A percentile compares a stretch with the other conserved stretches of the same genome.
These are phyloP conservation scores for Auriscalpium vulgare DNA, from an alignment of 768 basidiomycete species.

Conservation along the genomic window DNA sequence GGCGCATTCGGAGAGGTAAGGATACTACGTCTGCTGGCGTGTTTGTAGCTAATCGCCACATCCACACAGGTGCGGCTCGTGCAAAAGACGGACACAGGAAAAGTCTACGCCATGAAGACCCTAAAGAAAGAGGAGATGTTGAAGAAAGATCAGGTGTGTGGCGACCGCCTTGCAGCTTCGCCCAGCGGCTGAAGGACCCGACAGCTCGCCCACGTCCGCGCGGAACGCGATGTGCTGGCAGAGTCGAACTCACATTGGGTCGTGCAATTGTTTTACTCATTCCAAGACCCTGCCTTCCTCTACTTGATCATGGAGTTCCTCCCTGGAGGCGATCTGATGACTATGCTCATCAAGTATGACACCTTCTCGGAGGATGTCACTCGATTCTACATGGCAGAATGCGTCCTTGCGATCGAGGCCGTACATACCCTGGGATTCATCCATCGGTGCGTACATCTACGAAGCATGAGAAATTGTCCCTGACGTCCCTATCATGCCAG, in stretches of 20 bases:
- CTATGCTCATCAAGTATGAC: conserved; percentile 99
- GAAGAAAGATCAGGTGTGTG: conserved; percentile 90
- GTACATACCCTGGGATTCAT: conserved; percentile 97
- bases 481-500: conserved; percentile 31
- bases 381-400: conserved; percentile 98
- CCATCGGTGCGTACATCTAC: conserved; percentile 54
- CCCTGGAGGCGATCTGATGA: conserved; percentile 98
- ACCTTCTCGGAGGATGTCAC: conserved; percentile 98
- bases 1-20: conserved; percentile 96
- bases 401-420: conserved; percentile 93
- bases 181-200: background rate
- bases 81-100: conserved; percentile 94
- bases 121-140: conserved; percentile 97
- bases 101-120: conserved; percentile 99
- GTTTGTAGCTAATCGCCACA: background rate
- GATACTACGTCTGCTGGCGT: conserved; percentile 1
- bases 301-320: conserved; percentile 99
- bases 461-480: conserved; percentile 18
- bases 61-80: conserved; percentile 72
- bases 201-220: conserved; percentile 94
- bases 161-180: background rate
- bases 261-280: conserved; percentile 95
- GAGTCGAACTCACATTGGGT: conserved; percentile 96
- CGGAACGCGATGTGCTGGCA: conserved; percentile 93
- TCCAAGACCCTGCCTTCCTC: conserved; percentile 87